phyloP scores from a whole-genome alignment of 2,329 filamentous ascomycete genomes.

The Stylonectria norvegica region DNA sequence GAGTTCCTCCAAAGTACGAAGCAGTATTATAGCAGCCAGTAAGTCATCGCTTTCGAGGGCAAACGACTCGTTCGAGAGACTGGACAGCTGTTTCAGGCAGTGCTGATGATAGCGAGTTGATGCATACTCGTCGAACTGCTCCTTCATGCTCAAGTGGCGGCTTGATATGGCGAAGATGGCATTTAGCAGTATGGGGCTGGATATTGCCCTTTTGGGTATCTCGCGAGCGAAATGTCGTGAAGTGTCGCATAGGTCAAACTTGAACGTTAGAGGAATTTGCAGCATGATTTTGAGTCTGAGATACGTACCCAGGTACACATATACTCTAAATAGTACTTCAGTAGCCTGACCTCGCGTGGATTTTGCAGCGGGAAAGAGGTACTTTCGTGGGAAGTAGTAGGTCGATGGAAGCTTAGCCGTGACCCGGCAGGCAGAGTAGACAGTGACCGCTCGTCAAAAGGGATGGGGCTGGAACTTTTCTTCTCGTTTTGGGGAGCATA shows the following conservation, averaged over 20 bases:
- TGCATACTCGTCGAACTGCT: constrained; percentile 46
- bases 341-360: constrained; percentile 21
- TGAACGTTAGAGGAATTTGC: neutral
- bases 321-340: constrained; percentile 28
- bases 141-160: constrained; percentile 44
- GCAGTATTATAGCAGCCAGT: constrained; percentile 54
- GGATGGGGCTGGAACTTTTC: constrained; percentile 1
- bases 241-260: constrained; percentile 44
- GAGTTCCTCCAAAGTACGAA: constrained; percentile 56
- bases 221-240: constrained; percentile 48
- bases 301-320: constrained; percentile 28
- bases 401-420: constrained; percentile 8
- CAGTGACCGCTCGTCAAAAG: constrained; percentile 1
- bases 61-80: constrained; percentile 40
- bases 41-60: constrained; percentile 48
- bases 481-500: too few relatives aligned
- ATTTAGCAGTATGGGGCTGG: constrained; percentile 51
- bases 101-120: constrained; percentile 52
- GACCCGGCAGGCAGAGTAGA: constrained; percentile 8
- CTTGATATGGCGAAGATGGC: constrained; percentile 56
- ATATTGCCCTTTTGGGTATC: constrained; percentile 51
- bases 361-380: constrained; percentile 19
- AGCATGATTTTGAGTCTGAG: neutral
- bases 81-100: constrained; percentile 49
- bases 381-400: constrained; percentile 4